Base-by-base conservation (phyloP, 2,329 filamentous ascomycete genomes). In the Alternaria triticina region DNA sequence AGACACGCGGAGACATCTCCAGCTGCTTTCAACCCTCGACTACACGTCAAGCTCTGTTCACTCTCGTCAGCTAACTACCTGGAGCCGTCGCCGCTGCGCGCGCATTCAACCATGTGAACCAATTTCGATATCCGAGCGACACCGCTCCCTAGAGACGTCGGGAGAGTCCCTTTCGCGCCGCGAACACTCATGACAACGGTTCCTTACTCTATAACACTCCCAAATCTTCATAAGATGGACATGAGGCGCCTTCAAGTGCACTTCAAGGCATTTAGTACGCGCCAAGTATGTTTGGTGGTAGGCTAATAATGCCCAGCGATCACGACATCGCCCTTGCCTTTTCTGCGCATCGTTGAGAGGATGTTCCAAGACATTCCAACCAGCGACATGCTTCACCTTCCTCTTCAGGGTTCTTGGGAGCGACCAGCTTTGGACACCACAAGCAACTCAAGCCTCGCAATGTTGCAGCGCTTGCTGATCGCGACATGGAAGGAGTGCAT, bases 391-490 rank as follows among this genome's bases (percentile, higher is more conserved):
- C 58, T 66, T 66, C 66, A 75, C 75, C 75, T 77, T 73, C 75
- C 75, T 68, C 40, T 69, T 72, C 52, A 33, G 68, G 71, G 43
- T 15, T 45, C 13, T 47, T 47, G 51, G 54, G 55, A 54, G 67
- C 63, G 67, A 43, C 67, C 61, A 69, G 58, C 65, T 40, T 23
- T 49, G 54, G 58, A 62, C 62, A 50, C 45, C 43, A 63, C 65
- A 71, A 73, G 72, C 68, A 72, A 71, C 62, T 70, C 69, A 75
- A 72, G 72, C 51, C 70, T 66, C 25, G 17, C 55, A 62, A 68
- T 71, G 72, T 72, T 70, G 72, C 66, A 57, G 20, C 43, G 58
- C 59, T 51, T 69, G 64, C 59, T 67, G 65, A 76, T 76, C 73
- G 70, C 74, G 74, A 73, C 67, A 67, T 66, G 45, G 33, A 20